Conservation (phyloP, 129 eudicot genomes). For the Saposhnikovia divaricata region DNA sequence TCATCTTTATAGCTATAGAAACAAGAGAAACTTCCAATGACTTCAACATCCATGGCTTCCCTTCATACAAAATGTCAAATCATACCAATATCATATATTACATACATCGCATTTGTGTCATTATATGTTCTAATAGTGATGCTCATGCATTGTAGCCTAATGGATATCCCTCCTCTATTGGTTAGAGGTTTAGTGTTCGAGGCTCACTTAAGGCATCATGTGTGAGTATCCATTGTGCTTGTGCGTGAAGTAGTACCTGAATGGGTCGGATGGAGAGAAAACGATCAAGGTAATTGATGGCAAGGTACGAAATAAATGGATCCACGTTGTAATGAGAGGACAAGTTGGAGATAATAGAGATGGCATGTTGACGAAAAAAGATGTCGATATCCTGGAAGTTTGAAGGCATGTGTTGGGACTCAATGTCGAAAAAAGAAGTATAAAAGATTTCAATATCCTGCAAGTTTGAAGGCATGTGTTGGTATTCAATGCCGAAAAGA, state of each 20-base stretch:
- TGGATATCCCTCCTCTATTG: too few relatives aligned
- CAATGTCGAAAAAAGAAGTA: slow-evolving; percentile 26
- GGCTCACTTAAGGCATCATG: too few relatives aligned
- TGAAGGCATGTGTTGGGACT: slow-evolving; percentile 42
- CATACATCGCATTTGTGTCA: too few relatives aligned
- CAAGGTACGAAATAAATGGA: slow-evolving; percentile 40
- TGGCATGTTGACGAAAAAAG: slow-evolving; percentile 25
- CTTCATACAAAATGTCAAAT: slow-evolving; percentile 20
- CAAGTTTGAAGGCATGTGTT: slow-evolving; percentile 33
- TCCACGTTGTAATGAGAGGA: slow-evolving; percentile 21
- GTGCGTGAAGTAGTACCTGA: slow-evolving; percentile 21
- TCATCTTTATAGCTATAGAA: slow-evolving; percentile 49
- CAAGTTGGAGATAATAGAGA: slow-evolving; percentile 14
- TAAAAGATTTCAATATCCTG: slow-evolving; percentile 2
- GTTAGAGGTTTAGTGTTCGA: too few relatives aligned
- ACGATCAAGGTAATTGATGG: slow-evolving; percentile 49
- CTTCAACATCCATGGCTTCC: slow-evolving; percentile 44
- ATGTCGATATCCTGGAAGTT: not conserved
- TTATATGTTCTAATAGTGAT: too few relatives aligned
- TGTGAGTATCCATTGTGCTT: too few relatives aligned
- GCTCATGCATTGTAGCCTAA: too few relatives aligned
- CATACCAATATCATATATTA: not conserved
- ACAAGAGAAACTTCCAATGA: slow-evolving; percentile 40
- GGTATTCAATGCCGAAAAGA: slow-evolving; percentile 32
- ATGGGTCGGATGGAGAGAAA: slow-evolving; percentile 31